Conservation (phyloP, 2,329 filamentous ascomycete genomes). For the Aureobasidium musti region DNA sequence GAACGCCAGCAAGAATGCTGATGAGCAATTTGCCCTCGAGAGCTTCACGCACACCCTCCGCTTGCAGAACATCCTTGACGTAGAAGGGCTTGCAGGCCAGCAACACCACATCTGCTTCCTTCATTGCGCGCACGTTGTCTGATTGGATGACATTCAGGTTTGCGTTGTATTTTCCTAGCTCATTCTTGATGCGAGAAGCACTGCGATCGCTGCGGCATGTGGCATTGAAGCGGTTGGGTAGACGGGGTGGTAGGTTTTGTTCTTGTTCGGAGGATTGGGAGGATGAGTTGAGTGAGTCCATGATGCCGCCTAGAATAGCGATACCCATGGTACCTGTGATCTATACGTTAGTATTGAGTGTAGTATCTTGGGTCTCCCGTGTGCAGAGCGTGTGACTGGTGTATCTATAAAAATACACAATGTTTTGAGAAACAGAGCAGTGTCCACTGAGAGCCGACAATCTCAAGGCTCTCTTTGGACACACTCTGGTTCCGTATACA, state of each 20-base stretch:
- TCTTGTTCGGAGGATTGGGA: constrained; percentile 26
- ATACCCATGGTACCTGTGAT: constrained; percentile 76
- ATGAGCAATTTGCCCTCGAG: constrained; percentile 79
- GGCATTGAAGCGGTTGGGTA: constrained; percentile 76
- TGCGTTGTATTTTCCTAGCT: constrained; percentile 64
- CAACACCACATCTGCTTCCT: constrained; percentile 71
- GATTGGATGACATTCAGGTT: constrained; percentile 63
- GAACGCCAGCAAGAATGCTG: constrained; percentile 77
- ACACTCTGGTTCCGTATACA: not conserved
- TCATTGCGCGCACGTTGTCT: constrained; percentile 68
- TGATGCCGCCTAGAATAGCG: constrained; percentile 78
- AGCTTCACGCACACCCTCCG: constrained; percentile 69
- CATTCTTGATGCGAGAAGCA: constrained; percentile 66
- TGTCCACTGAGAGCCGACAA: too few species aligned
- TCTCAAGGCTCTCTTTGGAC: not conserved
- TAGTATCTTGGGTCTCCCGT: not conserved
- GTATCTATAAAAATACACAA: not conserved
- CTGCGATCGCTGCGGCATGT: constrained; percentile 73
- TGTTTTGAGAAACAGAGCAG: not conserved
- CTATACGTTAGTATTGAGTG: not conserved
- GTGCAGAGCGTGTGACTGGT: not conserved
- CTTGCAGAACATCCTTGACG: constrained; percentile 67
- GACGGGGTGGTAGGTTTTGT: constrained; percentile 53
- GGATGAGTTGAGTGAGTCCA: constrained; percentile 64
- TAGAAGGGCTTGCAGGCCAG: constrained; percentile 80